These are phyloP conservation scores for Ustilago cynodontis DNA, from an alignment of 1,284 basidiomycete species.

Conservation along the genomic window DNA sequence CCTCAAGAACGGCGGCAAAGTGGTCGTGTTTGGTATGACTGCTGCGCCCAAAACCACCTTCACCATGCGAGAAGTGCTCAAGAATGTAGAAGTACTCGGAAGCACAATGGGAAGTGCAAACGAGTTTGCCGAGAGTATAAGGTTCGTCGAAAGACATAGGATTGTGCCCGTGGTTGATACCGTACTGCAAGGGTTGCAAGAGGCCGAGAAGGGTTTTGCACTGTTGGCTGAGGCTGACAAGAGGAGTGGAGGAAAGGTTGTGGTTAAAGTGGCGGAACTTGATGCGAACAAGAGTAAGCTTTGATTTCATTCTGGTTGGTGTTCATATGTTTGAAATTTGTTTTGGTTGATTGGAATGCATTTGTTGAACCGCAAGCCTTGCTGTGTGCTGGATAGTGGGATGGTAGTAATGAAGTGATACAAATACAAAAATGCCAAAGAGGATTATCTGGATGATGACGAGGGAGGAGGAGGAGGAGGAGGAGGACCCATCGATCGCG, in stretches of 20 bases:
- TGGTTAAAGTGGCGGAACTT: conserved; percentile 37
- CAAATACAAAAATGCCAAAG: conserved; percentile 17
- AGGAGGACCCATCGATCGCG: conserved; percentile 34
- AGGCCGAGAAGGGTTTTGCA: conserved; percentile 79
- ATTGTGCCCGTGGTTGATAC: conserved; percentile 82
- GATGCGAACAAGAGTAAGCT: conserved; percentile 33
- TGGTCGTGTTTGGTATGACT: conserved; percentile 79
- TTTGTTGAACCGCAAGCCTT: too few relatives aligned
- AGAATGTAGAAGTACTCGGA: conserved; percentile 79
- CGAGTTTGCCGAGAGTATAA: conserved; percentile 80
- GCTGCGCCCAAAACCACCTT: conserved; percentile 75
- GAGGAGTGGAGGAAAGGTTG: conserved; percentile 64
- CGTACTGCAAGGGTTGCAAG: conserved; percentile 78
- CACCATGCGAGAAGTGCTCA: conserved; percentile 84
- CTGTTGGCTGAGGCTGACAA: conserved; percentile 62
- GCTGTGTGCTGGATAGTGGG: too few relatives aligned
- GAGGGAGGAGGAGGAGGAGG: conserved; percentile 33
- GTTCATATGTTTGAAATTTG: not conserved
- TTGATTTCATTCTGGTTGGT: conserved; percentile 2
- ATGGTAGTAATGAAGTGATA: conserved; percentile 1
- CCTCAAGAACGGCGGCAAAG: conserved; percentile 78
- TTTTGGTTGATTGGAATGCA: not conserved
- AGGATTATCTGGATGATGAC: conserved; percentile 10
- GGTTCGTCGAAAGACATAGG: conserved; percentile 78
- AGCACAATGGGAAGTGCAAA: conserved; percentile 85